These are phyloP conservation scores for Trichosanthes cucumerina DNA, from an alignment of 306 rosid genomes.

Conservation along the genomic window DNA sequence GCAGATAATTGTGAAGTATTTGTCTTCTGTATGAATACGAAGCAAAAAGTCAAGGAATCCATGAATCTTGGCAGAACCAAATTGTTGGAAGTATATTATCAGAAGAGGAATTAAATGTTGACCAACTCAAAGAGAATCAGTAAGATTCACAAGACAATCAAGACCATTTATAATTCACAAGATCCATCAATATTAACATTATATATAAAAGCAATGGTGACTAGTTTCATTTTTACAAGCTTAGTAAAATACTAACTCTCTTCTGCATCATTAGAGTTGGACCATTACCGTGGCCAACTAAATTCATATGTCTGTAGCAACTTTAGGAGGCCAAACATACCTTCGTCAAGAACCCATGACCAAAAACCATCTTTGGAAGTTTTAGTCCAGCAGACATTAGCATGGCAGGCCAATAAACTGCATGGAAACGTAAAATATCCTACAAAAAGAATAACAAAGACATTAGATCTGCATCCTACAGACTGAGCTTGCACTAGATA, in stretches of 20 bases:
- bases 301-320: neutral
- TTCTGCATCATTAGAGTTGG: neutral
- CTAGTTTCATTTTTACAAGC: neutral
- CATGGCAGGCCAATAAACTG: conserved; percentile 99
- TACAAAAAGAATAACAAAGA: conserved; percentile 18
- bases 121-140: neutral
- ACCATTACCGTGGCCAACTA: neutral
- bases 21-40: neutral
- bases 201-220: neutral
- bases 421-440: conserved; percentile 97
- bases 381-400: conserved; percentile 83
- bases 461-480: neutral
- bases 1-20: conserved; percentile 22
- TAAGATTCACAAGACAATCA: neutral
- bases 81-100: neutral
- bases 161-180: neutral
- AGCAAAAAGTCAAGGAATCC: neutral
- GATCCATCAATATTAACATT: neutral
- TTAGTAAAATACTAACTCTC: neutral
- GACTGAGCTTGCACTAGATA: neutral
- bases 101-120: neutral
- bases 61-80: no score
- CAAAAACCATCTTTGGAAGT: conserved; percentile 91
- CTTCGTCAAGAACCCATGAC: conserved; percentile 98
- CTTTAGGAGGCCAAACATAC: conserved; percentile 22